Base-by-base conservation (phyloP, 768 basidiomycete genomes). In the Mrakia frigida region DNA sequence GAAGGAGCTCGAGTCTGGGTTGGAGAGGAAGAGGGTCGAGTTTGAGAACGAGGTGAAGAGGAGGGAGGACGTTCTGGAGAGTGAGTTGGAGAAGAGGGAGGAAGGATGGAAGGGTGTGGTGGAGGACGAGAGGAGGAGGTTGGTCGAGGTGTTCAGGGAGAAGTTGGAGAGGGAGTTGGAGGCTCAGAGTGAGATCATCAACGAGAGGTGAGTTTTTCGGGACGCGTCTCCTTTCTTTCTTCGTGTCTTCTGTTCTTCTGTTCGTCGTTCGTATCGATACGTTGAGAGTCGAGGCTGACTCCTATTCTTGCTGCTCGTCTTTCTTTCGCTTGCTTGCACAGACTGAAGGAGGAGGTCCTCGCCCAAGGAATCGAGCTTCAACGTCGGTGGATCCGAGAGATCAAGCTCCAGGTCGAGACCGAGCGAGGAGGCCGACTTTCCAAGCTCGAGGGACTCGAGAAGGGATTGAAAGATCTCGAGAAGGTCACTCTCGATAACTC, bases 291-390 rank as follows among this genome's bases (percentile, higher is more conserved):
- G 9, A 25, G 14, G 28, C 21, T 56, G 76, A 56, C 73, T 41
- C 31, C 31, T 72, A 28, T 14, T 35, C 60, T 68, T 46, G 33
- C 21, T 67, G 23, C 28, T 31, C 25, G 13, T 68, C 37, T 6
- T 13, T 74, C 33, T 73, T 73, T 39, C 10, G 56, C 31, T 0
- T n/a, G n/a, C n/a, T n/a, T n/a, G n/a, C n/a, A n/a, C 80, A 97
- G 94, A 59, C 87, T 99, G 76, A 92, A 91, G 82, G 93, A 96
- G 82, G 94, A 96, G 82, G 93, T 98, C 73, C 87, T 98, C 70
- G 91, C 94, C 4, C 95, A 98, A 83, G 97, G 95, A 25, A 94
- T 99, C 81, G 97, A 98, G 84, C 89, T 98, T 33, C 97, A 98
- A 82, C 90, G 94, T 70, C 88, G 93, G 73, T 98, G 96, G 95